These are phyloP conservation scores for Rhodamnia rubescens DNA, from an alignment of 345 rosid genomes.

Conservation along the genomic window DNA sequence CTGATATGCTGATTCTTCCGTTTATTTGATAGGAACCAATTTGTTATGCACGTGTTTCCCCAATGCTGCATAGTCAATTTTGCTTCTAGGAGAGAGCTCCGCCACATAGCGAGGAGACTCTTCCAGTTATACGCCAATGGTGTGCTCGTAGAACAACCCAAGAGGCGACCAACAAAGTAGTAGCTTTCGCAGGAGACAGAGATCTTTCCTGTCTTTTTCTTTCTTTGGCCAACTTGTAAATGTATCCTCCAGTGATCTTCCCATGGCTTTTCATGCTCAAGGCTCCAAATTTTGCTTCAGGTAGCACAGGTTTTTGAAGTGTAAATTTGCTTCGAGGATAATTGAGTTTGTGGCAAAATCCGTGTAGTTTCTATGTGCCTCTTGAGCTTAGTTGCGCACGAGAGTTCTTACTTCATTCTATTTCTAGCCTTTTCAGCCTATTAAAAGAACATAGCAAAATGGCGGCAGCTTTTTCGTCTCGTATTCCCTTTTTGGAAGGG, in stretches of 20 bases:
- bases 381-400: neutral
- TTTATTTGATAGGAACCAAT: neutral
- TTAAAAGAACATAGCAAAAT: too few species aligned
- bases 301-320: neutral
- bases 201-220: neutral
- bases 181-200: neutral
- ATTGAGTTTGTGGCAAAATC: neutral
- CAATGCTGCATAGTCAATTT: neutral
- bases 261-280: neutral
- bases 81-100: neutral
- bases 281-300: neutral
- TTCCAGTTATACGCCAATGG: neutral
- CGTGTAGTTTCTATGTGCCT: neutral
- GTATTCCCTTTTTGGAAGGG: neutral
- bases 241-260: neutral
- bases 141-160: neutral
- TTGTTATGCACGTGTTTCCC: neutral
- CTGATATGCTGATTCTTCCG: neutral
- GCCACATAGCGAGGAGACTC: neutral
- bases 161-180: neutral
- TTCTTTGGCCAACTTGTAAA: neutral
- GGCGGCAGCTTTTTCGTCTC: neutral
- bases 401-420: too few species aligned
- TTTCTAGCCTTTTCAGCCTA: too few species aligned
- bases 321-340: neutral